Percentiles rank a stretch among this genome's conserved stretches.
Conservation (phyloP, 1,284 basidiomycete genomes). For the Heterobasidion occidentale region DNA sequence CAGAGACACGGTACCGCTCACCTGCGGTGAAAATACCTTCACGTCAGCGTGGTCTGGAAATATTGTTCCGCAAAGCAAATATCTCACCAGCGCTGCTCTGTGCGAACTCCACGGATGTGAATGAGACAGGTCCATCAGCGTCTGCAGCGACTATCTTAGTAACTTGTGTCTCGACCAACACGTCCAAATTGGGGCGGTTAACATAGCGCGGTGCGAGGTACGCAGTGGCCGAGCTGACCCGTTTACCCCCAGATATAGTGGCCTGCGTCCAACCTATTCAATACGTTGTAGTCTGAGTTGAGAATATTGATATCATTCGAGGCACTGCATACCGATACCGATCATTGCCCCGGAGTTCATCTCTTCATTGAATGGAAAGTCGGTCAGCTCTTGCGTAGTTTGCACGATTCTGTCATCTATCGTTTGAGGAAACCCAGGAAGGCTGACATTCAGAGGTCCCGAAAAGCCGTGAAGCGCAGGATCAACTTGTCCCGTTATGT, state of each 20-base stretch:
- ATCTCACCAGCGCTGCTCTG: constrained; percentile 3
- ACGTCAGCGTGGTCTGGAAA: not conserved
- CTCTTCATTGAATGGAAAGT: constrained; percentile 24
- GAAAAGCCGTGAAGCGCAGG: constrained; percentile 20
- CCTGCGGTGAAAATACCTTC: not conserved
- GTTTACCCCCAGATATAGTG: constrained; percentile 20
- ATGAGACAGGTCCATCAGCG: not conserved
- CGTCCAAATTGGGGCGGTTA: constrained; percentile 22
- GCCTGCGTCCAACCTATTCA: constrained; percentile 26
- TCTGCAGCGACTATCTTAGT: constrained; percentile 6
- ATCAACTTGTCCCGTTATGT: constrained; percentile 22
- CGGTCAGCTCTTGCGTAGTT: constrained; percentile 12
- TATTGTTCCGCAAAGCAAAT: not conserved
- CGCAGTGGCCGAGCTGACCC: constrained; percentile 27
- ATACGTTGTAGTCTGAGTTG: not conserved
- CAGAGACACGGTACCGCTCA: constrained; percentile 10
- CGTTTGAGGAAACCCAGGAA: constrained; percentile 16
- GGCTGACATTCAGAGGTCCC: constrained; percentile 23
- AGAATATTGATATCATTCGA: not conserved
- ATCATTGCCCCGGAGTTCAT: constrained; percentile 24
- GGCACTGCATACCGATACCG: constrained; percentile 24
- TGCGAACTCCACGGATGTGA: constrained; percentile 11
- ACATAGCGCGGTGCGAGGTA: constrained; percentile 25
- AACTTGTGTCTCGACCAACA: constrained; percentile 24
- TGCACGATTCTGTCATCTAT: constrained; percentile 19